Percentiles rank a stretch among this genome's conserved stretches.
Conservation (phyloP, 192 early-diverging fungal species). For the Kickxella alabastrina region DNA sequence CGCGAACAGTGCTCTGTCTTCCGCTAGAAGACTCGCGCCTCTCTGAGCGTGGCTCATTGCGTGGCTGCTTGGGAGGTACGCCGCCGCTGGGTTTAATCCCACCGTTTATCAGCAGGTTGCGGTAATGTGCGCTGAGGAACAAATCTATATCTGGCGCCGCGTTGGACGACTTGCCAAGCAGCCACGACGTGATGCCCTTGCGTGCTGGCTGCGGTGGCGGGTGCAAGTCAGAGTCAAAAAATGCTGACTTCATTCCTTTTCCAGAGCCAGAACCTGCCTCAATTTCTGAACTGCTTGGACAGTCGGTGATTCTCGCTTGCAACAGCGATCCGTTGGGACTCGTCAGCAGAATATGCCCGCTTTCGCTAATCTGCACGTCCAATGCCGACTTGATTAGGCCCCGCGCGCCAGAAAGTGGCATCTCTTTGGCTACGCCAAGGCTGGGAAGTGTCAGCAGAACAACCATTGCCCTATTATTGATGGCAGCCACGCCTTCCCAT, state of each 20-base stretch:
- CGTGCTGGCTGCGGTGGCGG: slow-evolving; percentile 24
- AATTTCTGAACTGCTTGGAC: no score
- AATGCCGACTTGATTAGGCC: not conserved
- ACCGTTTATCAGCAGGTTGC: slow-evolving; percentile 23
- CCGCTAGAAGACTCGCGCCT: not conserved
- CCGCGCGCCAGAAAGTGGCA: slow-evolving; percentile 1
- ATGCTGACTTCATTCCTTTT: no score
- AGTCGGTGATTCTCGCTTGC: no score
- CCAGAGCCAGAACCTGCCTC: no score
- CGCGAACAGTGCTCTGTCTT: not conserved
- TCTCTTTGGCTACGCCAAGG: not conserved
- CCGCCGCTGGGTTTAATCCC: slow-evolving; percentile 18
- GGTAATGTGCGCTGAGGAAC: slow-evolving; percentile 26
- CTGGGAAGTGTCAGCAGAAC: slow-evolving; percentile 18
- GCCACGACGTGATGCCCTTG: slow-evolving; percentile 43
- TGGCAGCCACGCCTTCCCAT: slow-evolving; percentile 22
- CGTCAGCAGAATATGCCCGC: slow-evolving; percentile 17
- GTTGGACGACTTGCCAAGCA: slow-evolving; percentile 32
- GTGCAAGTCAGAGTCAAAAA: slow-evolving; percentile 9
- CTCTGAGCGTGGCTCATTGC: no score
- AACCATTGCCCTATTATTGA: slow-evolving; percentile 10
- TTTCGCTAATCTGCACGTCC: slow-evolving; percentile 7
- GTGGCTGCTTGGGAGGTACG: not conserved
- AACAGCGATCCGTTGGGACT: slow-evolving; percentile 10
- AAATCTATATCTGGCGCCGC: slow-evolving; percentile 25